A percentile compares a stretch with the other conserved stretches of the same genome.
phyloP scores from a whole-genome alignment of 352 stramenopile genomes.

The Globisporangium perplexum region DNA sequence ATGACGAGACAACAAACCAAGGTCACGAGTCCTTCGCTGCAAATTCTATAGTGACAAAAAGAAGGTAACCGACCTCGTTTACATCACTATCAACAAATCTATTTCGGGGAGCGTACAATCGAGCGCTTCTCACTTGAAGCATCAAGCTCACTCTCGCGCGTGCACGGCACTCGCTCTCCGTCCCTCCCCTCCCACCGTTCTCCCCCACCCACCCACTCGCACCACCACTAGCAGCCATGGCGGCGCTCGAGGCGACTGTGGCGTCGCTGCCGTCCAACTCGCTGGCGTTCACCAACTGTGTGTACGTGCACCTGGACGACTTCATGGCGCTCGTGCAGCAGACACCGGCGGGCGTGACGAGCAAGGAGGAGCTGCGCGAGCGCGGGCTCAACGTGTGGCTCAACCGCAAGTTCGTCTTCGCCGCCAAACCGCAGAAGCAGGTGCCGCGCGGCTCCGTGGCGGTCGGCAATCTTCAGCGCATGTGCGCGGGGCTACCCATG shows the following conservation, averaged over 20 bases:
- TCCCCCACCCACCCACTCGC: too few species aligned
- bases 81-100: too few species aligned
- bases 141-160: too few species aligned
- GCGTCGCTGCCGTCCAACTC: constrained; percentile 69
- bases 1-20: too few species aligned
- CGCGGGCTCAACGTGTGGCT: constrained; percentile 79
- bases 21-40: too few species aligned
- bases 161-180: too few species aligned
- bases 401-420: constrained; percentile 78
- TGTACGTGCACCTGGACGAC: constrained; percentile 74
- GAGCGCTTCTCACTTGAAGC: too few species aligned
- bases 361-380: constrained; percentile 65
- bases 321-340: constrained; percentile 65
- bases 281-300: constrained; percentile 77
- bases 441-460: constrained; percentile 48
- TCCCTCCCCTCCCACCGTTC: too few species aligned
- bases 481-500: constrained; percentile 65
- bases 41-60: too few species aligned
- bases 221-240: too few species aligned
- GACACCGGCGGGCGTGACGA: constrained; percentile 52
- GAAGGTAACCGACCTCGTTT: too few species aligned
- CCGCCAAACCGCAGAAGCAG: constrained; percentile 69
- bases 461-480: constrained; percentile 74
- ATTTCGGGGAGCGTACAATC: too few species aligned
- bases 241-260: constrained; percentile 53